Evolutionary conservation across 139 green algal genomes (phyloP), one percentile per base, ranked within the genome.

Genomic region (Eudorina sp.): DNA sequence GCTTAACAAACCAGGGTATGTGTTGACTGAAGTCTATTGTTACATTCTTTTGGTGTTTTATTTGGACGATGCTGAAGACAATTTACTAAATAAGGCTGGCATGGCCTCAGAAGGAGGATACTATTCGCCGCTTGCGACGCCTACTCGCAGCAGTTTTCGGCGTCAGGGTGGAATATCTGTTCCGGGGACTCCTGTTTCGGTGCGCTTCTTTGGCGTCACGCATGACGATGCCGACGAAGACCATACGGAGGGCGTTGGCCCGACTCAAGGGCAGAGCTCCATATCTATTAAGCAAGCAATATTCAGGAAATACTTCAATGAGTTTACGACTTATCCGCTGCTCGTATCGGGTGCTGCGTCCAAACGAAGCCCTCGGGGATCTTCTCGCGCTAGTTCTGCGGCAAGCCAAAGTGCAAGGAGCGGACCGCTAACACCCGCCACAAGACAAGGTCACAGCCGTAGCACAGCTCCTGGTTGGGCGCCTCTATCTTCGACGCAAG

Each of bases 121-220:
- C 5, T 84, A 83, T 27, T 73, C 34, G 2, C 77, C 77, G 16
- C 77, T 84, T 25, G 77, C 77, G 7, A 84, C 77, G 36, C 77
- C 77, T 1, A 84, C 77, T 4, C 77, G 77, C 53, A 84, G 77
- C 53, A 84, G 77, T 36, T 31, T 84, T 11, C 31, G 38, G 25
- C 53, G 55, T 8, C 53, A 84, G 18, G 76, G 31, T 1, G 5
- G 34, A 27, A 8, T 7, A 2, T 13, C 45, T 36, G 34, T 11
- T 66, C 11, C 74, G 25, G 55, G 76, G 34, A 51, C 34, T 18
- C 14, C 46, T 16, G 72, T 45, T 46, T 81, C 48, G 7, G 77
- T 84, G 0, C 77, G 77, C 38, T 84, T 84, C 27, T 51, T 40
- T 29, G 77, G 53, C 16, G 34, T 72, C 11, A 45, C 36, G 1